Percentiles rank a stretch among this genome's conserved stretches.
These are phyloP conservation scores for Artemisia argyi DNA, from an alignment of 129 eudicot species.

Conservation along the genomic window DNA sequence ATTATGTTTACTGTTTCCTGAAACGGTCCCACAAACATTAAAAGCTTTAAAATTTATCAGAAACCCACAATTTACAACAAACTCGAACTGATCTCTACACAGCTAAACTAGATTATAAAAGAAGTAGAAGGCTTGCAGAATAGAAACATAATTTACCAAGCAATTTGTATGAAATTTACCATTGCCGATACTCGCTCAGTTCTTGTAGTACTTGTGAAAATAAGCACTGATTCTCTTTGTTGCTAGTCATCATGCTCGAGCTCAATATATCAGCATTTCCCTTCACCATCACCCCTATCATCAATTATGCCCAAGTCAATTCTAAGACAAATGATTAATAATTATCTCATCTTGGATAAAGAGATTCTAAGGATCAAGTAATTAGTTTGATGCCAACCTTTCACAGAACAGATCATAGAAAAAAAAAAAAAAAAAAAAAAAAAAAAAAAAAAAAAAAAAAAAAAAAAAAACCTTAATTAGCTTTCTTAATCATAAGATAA, in stretches of 20 bases:
- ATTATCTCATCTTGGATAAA: background rate
- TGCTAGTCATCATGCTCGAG: conserved; percentile 20
- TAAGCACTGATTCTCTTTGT: background rate
- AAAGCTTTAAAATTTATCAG: conserved; percentile 27
- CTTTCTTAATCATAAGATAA: background rate
- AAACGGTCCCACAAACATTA: conserved; percentile 19
- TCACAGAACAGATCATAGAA: background rate
- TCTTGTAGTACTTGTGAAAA: conserved; percentile 1
- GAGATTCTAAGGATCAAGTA: background rate
- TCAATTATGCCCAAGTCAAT: background rate
- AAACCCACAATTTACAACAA: conserved; percentile 56
- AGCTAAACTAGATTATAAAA: conserved; percentile 31
- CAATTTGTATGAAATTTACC: conserved; percentile 12
- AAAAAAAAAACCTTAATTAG: too few relatives aligned
- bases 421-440: too few relatives aligned
- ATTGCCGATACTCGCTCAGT: conserved; percentile 10
- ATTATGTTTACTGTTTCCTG: conserved; percentile 23
- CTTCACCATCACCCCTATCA: conserved; percentile 24
- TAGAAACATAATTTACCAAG: conserved; percentile 22
- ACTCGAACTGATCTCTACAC: conserved; percentile 31
- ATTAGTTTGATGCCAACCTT: background rate
- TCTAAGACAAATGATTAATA: background rate
- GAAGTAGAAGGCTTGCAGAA: conserved; percentile 25
- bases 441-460: too few relatives aligned
- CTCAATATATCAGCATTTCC: conserved; percentile 18